Conservation (phyloP, 2,329 filamentous ascomycete species). For the Hypoxylon sp. region DNA sequence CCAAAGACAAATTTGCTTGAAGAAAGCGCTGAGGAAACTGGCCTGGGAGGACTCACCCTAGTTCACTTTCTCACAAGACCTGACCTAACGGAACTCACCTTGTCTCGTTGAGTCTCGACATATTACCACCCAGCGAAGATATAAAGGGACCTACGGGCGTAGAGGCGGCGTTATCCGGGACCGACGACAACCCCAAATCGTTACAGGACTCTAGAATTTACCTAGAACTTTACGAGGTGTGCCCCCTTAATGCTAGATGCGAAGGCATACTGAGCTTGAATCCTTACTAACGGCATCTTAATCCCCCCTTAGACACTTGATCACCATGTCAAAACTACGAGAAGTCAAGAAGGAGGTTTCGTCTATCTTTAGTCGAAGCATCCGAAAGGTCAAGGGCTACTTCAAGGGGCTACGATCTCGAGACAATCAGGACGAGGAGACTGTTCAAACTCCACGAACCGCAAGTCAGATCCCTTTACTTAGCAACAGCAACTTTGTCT, state of each 20-base stretch:
- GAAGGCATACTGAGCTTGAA: not conserved
- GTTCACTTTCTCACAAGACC: conserved; percentile 16
- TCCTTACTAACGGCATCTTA: not conserved
- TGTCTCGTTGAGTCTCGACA: not conserved
- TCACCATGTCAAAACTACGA: not conserved
- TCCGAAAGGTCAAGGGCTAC: conserved; percentile 4
- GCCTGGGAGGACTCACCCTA: not conserved
- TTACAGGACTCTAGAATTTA: not conserved
- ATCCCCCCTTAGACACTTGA: not conserved
- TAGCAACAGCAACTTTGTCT: not conserved
- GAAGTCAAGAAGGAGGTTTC: not conserved
- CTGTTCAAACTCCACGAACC: not conserved
- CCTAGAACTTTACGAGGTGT: not conserved
- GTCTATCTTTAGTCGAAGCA: too few relatives aligned
- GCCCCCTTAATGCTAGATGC: not conserved
- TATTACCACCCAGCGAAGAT: not conserved
- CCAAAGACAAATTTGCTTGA: not conserved
- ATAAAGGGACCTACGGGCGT: not conserved
- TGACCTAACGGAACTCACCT: not conserved
- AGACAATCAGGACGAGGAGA: not conserved
- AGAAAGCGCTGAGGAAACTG: not conserved
- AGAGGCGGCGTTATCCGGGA: not conserved
- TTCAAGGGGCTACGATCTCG: conserved; percentile 1
- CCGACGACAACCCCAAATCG: not conserved
- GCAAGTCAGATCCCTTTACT: not conserved